Evolutionary conservation across 176 grass and related monocot species (phyloP), one percentile per base, ranked within the genome.

Genomic region (Oryza glumipatula): DNA sequence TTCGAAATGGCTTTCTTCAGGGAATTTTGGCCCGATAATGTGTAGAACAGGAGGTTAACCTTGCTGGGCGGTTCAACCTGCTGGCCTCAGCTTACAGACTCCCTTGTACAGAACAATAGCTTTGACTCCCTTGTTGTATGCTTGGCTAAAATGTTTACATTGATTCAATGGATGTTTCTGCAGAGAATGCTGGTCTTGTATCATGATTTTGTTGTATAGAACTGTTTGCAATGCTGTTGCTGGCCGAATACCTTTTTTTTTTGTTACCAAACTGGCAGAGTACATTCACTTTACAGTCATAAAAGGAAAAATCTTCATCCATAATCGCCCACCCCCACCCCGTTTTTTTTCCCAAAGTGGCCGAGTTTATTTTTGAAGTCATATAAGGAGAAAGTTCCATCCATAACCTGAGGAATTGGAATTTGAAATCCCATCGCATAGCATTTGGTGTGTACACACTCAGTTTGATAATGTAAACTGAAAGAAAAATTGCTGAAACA

Each of bases 1-100:
- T 95, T 95, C 11, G 96, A 95, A 51, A 88, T 89, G 60, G 91
- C 93, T 45, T 98, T 94, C 81, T 95, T 92, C 52, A 94, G 93
- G 67, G 93, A 95, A 86, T 98, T 98, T 80, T 98, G 96, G 96
- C 96, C 96, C 9, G 93, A 98, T 22, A 98, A 98, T 83, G 96
- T 98, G 6, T 98, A 69, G 87, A 85, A 2, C 56, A 14, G 21
- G 80, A 73, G 21, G 12, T 67, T 78, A 22, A 32, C 36, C 5
- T 0, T 38, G 36, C 6, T 38, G 36, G 36, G 36, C 36, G 36
- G 36, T 38, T 38, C 36, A 6, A 38, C 3, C 41, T 47, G 16
- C 51, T 74, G 68, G 30, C 61, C n/a, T 46, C 24, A 4, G 5
- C 78, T 76, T 77, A 71, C 51, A 71, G n/a, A 23, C 11, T 17